Base-by-base conservation (phyloP, 2,329 filamentous ascomycete genomes). In the Paraphaeosphaeria sporulosa region DNA sequence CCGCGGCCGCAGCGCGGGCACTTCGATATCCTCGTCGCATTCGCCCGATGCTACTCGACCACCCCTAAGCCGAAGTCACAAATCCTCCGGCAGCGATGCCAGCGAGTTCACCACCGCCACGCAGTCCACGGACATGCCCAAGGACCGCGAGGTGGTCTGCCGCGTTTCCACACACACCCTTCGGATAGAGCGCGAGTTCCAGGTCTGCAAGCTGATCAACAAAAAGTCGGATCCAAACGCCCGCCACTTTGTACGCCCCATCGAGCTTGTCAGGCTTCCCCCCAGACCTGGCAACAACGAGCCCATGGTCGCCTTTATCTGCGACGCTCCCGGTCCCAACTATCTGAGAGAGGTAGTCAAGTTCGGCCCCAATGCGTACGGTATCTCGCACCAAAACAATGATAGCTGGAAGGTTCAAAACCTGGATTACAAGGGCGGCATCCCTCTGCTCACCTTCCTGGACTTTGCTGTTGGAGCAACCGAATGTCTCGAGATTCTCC, bases 401-500 rank as follows among this genome's bases (percentile, higher is more conserved):
- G 55, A 71, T 32, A 54, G 48, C 7, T 69, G 63, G 65, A 64
- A 67, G 21, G 51, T 68, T 5, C 40, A 61, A 32, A 25, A 62
- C 4, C 42, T 65, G 5, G 40, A 64, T 3, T 62, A 66, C 7
- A 82, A 82, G 19, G 83, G 86, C 19, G 85, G 87, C 40, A 88
- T 95, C 46, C 88, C 89, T 48, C 81, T 97, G 6, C 84, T 90
- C 49, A 84, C 87, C 17, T 97, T 97, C 71, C 84, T 98, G 30
- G 90, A 96, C 71, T 97, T 97, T 73, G 94, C 94, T 32, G 92
- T 97, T 60, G 94, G 94, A 25, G 91, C 94, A 1, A 87, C 91
- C 6, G 88, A 96, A 76, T 96, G 92, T 72, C 80, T 96, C 50
- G 94, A 97, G 76, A 88, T 96, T 49, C 81, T 98, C n/a, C 94